Evolutionary conservation across 1,139 yeast genomes (phyloP).

Genomic region (Hyphopichia khmerensis): DNA sequence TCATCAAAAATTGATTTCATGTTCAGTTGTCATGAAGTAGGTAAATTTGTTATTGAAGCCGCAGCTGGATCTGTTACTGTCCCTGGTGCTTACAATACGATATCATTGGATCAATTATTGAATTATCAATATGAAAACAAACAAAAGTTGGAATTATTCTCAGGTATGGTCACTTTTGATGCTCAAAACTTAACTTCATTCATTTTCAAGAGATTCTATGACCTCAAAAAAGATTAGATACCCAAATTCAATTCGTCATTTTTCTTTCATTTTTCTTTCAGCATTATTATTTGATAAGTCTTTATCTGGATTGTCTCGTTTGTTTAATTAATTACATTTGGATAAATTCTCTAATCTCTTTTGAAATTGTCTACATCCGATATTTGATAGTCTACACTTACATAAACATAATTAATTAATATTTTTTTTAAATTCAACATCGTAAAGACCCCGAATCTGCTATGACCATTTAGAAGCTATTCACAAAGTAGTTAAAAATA

Average conservation of each 20-base stretch:
- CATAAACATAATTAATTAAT: too few relatives aligned
- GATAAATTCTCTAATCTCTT: too few relatives aligned
- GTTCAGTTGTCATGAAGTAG: slow-evolving; percentile 74
- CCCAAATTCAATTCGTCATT: too few relatives aligned
- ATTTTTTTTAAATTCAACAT: too few relatives aligned
- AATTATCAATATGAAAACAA: slow-evolving; percentile 64
- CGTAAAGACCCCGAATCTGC: too few relatives aligned
- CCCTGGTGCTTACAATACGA: slow-evolving; percentile 52
- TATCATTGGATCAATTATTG: slow-evolving; percentile 68
- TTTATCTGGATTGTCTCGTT: too few relatives aligned
- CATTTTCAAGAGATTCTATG: slow-evolving; percentile 73
- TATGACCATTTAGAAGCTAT: too few relatives aligned
- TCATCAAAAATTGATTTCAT: slow-evolving; percentile 71
- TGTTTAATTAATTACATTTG: too few relatives aligned
- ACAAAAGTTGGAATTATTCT: slow-evolving; percentile 53
- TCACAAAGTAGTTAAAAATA: too few relatives aligned
- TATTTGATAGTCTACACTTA: too few relatives aligned
- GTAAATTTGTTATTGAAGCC: slow-evolving; percentile 69
- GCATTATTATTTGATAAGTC: background rate
- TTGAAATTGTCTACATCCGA: too few relatives aligned
- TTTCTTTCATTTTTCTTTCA: too few relatives aligned
- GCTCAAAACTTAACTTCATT: slow-evolving; percentile 64
- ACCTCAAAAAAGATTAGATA: slow-evolving; percentile 26
- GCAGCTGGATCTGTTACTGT: slow-evolving; percentile 43
- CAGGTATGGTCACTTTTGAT: slow-evolving; percentile 65